These are phyloP conservation scores for Fragaria nilgerrensis DNA, from an alignment of 306 rosid genomes.

Conservation along the genomic window DNA sequence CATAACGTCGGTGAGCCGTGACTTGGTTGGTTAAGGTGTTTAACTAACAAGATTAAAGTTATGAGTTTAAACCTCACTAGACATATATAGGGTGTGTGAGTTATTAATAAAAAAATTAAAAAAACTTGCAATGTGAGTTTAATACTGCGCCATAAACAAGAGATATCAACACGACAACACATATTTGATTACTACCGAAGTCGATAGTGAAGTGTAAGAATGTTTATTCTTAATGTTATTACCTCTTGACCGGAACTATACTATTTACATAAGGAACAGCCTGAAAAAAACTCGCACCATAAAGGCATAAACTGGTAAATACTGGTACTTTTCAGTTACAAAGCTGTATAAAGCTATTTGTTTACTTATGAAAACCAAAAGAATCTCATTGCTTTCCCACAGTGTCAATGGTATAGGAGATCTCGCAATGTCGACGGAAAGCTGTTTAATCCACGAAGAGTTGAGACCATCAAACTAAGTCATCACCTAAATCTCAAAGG, in stretches of 20 bases:
- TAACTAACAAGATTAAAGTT: too few species aligned
- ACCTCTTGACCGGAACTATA: not conserved
- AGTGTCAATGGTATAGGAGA: not conserved
- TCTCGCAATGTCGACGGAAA: not conserved
- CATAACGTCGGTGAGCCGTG: too few species aligned
- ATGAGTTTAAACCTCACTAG: too few species aligned
- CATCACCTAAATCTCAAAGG: conserved; percentile 3
- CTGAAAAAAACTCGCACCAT: not conserved
- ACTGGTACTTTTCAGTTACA: not conserved
- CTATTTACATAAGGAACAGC: not conserved
- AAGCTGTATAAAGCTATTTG: not conserved
- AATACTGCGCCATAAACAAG: too few species aligned
- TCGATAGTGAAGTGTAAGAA: too few species aligned
- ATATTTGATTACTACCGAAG: too few species aligned
- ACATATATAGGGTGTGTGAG: too few species aligned
- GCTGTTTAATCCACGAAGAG: not conserved
- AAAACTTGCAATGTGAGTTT: too few species aligned
- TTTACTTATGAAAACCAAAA: not conserved
- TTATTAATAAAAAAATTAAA: too few species aligned
- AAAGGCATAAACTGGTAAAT: not conserved
- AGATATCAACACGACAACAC: too few species aligned
- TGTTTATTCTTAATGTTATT: too few species aligned
- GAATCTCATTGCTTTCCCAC: not conserved
- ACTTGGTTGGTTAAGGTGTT: too few species aligned
- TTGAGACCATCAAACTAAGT: not conserved